Conservation (phyloP, 495 filamentous ascomycete genomes). For the Penicillium lagena region DNA sequence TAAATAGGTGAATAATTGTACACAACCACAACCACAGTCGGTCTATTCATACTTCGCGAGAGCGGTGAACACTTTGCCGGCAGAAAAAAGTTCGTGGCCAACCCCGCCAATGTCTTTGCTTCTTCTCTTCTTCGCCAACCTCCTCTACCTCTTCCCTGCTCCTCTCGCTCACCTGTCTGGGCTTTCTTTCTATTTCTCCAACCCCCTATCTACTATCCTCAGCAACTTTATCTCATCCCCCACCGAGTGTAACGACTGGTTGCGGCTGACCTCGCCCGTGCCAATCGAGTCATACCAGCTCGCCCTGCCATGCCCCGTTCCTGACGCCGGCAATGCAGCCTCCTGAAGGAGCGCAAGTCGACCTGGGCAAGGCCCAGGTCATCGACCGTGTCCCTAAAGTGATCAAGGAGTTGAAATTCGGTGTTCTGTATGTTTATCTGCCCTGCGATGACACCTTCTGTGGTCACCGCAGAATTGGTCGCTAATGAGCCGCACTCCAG, state of each 20-base stretch:
- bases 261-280: slow-evolving; percentile 14
- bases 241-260: not conserved
- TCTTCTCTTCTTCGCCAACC: slow-evolving; percentile 7
- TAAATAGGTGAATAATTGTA: too few relatives aligned
- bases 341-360: slow-evolving; percentile 41
- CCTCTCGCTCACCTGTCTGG: not conserved
- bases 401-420: slow-evolving; percentile 90
- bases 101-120: slow-evolving; percentile 15
- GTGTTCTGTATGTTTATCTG: slow-evolving; percentile 62
- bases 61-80: slow-evolving; percentile 15
- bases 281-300: slow-evolving; percentile 22
- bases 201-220: not conserved
- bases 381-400: slow-evolving; percentile 80
- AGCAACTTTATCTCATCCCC: not conserved
- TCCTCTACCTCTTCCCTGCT: not conserved
- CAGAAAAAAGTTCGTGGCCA: slow-evolving; percentile 29
- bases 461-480: slow-evolving; percentile 5
- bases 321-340: slow-evolving; percentile 43
- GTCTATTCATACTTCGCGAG: not conserved
- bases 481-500: slow-evolving; percentile 34
- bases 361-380: slow-evolving; percentile 78
- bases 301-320: slow-evolving; percentile 34
- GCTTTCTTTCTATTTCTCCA: not conserved
- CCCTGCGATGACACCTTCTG: slow-evolving; percentile 2
- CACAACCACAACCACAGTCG: not conserved